Conservation (phyloP, 306 rosid species). For the Erythrophleum fordii region DNA sequence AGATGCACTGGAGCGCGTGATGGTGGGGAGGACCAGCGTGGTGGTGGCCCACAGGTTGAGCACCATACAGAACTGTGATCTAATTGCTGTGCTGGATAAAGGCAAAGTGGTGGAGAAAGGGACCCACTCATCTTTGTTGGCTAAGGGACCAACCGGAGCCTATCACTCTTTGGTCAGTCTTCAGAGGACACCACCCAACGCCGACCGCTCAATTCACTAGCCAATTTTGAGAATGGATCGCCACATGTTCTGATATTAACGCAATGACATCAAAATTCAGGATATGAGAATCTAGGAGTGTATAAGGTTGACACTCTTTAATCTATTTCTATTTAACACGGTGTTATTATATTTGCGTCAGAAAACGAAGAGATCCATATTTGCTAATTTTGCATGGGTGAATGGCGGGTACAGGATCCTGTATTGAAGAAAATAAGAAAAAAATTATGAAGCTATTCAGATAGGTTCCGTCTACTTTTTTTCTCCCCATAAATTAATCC, state of each 20-base stretch:
- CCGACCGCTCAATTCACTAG: neutral
- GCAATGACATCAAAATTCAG: too few relatives aligned
- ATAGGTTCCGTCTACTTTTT: too few relatives aligned
- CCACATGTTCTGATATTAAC: too few relatives aligned
- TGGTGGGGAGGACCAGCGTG: slow-evolving; percentile 59
- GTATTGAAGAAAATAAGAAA: neutral
- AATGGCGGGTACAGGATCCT: neutral
- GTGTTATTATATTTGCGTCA: too few relatives aligned
- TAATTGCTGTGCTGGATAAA: slow-evolving; percentile 50
- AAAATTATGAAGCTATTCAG: neutral
- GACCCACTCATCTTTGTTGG: slow-evolving; percentile 49
- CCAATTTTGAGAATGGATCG: too few relatives aligned
- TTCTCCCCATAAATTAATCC: neutral
- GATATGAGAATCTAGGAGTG: too few relatives aligned
- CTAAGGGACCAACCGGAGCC: slow-evolving; percentile 51
- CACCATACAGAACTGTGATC: slow-evolving; percentile 54
- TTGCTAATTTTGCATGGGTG: neutral
- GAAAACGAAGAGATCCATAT: too few relatives aligned
- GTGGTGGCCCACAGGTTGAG: slow-evolving; percentile 64
- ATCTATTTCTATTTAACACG: too few relatives aligned
- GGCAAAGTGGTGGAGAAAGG: slow-evolving; percentile 58
- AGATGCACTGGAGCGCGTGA: slow-evolving; percentile 46
- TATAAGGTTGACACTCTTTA: too few relatives aligned
- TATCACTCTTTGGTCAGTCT: slow-evolving; percentile 49
- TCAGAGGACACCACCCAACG: slow-evolving; percentile 33